Evolutionary conservation across 129 eudicot genomes (phyloP), one percentile per base, ranked within the genome.

Genomic region (Smallanthus sonchifolius): DNA sequence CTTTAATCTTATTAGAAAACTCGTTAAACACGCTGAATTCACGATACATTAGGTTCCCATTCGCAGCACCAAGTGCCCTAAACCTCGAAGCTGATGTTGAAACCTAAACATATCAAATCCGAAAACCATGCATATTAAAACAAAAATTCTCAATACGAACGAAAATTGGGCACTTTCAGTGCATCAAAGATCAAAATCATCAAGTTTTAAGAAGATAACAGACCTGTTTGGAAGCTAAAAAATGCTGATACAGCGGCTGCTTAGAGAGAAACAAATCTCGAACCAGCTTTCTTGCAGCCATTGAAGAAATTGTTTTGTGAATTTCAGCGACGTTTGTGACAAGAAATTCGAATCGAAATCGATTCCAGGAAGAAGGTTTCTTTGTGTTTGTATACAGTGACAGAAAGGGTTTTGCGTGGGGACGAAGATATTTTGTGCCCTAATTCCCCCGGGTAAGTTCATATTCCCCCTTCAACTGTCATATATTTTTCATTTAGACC

Each of bases 1-100:
- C 81, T 81, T 81, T 81, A 81, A 81, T 70, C 81, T 77, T 77
- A 5, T 81, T 65, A 10, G 84, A 57, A 66, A 81, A 75, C 73
- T 81, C 84, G 43, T 76, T 75, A 35, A 81, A 76, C 63, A 81
- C 81, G 17, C 85, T 81, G 45, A 63, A 81, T 55, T 81, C 85
- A 55, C 81, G 81, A 69, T 35, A 51, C 73, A 59, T 45, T 13
- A 52, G 19, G 42, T 14, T 80, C 44, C 73, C 77, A 81, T 69
- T 81, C 1, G 45, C 69, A 40, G 43, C 74, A 65, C 75, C 76
- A 69, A 70, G 24, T 44, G 72, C 4, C 78, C 78, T 72, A 20
- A 69, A 44, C 30, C 84, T 81, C 44, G 56, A 7, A 63, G 74
- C 77, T 55, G 81, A 10, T 14, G 62, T 70, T 14, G 74, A 63